These are phyloP conservation scores for Allium sativum DNA, from an alignment of 106 monocot genomes.

Conservation along the genomic window DNA sequence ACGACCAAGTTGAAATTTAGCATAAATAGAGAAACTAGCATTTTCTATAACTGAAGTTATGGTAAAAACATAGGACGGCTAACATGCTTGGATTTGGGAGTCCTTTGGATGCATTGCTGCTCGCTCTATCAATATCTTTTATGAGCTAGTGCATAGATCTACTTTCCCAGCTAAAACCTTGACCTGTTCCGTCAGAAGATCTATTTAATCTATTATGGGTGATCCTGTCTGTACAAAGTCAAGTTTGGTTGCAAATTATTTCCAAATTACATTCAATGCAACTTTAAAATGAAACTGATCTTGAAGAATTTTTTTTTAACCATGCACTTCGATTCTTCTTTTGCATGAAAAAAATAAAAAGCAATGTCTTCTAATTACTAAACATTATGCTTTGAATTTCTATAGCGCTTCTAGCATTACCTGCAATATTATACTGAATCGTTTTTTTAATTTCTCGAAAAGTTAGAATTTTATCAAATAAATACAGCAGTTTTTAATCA, in stretches of 20 bases:
- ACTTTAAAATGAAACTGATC: no score
- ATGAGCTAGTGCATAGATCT: conserved; percentile 78
- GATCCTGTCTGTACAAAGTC: conserved; percentile 56
- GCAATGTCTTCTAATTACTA: no score
- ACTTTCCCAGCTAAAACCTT: conserved; percentile 93
- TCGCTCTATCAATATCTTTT: conserved; percentile 80
- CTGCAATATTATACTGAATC: no score
- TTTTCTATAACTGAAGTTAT: not conserved
- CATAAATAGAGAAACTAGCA: not conserved
- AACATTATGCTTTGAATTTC: no score
- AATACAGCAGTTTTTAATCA: no score
- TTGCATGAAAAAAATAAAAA: no score
- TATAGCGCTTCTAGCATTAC: no score
- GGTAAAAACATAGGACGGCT: conserved; percentile 8
- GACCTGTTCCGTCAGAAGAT: conserved; percentile 88
- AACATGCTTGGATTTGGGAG: conserved; percentile 54
- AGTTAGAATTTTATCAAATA: no score
- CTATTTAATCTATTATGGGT: conserved; percentile 88
- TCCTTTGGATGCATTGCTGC: conserved; percentile 63
- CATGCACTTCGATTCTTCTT: no score
- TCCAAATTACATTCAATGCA: not conserved
- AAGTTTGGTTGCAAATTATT: not conserved
- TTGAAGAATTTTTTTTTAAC: no score
- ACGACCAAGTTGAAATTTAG: not conserved
- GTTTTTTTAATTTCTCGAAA: no score